A percentile compares a stretch with the other conserved stretches of the same genome.
Conservation (phyloP, 345 rosid genomes). For the Eucalyptus regnans region DNA sequence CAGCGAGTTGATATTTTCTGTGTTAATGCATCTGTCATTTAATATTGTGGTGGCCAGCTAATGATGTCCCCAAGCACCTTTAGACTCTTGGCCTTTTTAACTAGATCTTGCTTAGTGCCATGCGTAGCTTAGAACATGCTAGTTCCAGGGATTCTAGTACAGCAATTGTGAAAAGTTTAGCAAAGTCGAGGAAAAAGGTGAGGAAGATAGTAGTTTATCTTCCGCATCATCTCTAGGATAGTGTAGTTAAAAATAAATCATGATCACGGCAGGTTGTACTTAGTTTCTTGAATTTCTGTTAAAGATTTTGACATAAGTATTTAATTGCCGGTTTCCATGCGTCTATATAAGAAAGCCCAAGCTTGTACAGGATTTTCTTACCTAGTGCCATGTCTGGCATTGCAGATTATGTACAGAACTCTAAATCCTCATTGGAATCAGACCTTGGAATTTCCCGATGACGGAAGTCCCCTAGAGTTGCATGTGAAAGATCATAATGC, state of each 20-base stretch:
- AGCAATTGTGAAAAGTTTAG: not conserved
- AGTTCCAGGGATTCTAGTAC: not conserved
- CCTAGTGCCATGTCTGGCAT: not conserved
- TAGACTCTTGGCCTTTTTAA: not conserved
- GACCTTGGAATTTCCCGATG: conserved; percentile 82
- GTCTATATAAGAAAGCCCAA: not conserved
- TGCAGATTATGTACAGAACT: conserved; percentile 71
- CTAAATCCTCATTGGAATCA: conserved; percentile 82
- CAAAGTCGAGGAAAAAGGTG: not conserved
- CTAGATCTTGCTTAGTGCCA: not conserved
- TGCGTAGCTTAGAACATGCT: not conserved
- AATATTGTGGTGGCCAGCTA: not conserved
- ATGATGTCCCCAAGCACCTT: not conserved
- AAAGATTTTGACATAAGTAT: not conserved
- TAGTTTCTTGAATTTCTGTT: not conserved
- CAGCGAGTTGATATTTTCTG: not conserved
- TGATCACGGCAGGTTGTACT: not conserved
- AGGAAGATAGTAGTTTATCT: not conserved
- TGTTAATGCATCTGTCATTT: not conserved
- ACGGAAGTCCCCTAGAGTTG: conserved; percentile 65
- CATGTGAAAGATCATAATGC: conserved; percentile 88
- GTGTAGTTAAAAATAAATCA: not conserved
- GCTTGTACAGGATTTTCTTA: not conserved
- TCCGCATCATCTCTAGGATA: not conserved
- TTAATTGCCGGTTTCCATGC: not conserved